A percentile compares a stretch with the other conserved stretches of the same genome.
These are phyloP conservation scores for Loxodes magnus DNA, from an alignment of 73 alveolate species.

Conservation along the genomic window DNA sequence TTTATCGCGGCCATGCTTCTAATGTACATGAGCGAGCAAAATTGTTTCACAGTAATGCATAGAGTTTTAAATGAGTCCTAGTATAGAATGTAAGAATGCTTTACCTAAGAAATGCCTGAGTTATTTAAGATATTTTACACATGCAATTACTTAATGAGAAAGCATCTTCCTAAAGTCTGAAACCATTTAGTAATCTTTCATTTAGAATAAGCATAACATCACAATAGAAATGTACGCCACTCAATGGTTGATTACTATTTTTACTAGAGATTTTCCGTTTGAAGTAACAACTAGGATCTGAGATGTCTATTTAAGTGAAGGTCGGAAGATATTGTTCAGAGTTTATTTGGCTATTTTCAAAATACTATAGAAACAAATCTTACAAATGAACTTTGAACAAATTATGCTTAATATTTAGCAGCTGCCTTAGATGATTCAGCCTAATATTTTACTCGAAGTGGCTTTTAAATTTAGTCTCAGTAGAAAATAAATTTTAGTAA, in stretches of 20 bases:
- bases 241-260: conserved; percentile 73
- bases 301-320: conserved; percentile 63
- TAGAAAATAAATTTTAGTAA: no score
- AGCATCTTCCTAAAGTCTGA: conserved; percentile 51
- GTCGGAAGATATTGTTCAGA: conserved; percentile 53
- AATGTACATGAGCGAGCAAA: conserved; percentile 71
- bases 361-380: no score
- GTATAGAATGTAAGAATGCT: conserved; percentile 44
- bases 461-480: no score
- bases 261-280: conserved; percentile 40
- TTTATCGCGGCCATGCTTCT: conserved; percentile 62
- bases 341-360: conserved; percentile 59
- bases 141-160: conserved; percentile 33
- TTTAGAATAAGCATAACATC: conserved; percentile 52
- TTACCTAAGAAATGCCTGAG: conserved; percentile 54
- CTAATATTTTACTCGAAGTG: no score
- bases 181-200: conserved; percentile 31
- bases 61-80: conserved; percentile 47
- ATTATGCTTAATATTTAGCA: no score
- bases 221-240: conserved; percentile 67
- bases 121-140: conserved; percentile 48
- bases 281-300: conserved; percentile 48
- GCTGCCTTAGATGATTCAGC: no score
- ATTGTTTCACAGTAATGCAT: conserved; percentile 50
- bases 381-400: no score